A percentile compares a stretch with the other conserved stretches of the same genome.
Conservation (phyloP, 805 yeast genomes). For the Yarrowia yakushimensis region DNA sequence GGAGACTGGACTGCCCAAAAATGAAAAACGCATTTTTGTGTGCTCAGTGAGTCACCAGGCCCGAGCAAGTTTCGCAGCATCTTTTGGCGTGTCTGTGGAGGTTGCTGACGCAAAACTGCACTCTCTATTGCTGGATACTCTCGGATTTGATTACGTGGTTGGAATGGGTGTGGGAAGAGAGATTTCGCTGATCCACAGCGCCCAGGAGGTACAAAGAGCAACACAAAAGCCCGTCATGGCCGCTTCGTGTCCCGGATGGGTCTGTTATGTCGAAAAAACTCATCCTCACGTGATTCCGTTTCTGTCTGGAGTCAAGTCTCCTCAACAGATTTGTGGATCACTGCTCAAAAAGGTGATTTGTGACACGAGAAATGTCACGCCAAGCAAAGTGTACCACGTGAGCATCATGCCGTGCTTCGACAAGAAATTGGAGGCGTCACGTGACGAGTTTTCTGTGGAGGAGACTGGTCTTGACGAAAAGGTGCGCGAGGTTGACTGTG, state of each 20-base stretch:
- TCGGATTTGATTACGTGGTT: conserved; percentile 71
- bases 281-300: conserved; percentile 77
- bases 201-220: conserved; percentile 41
- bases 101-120: conserved; percentile 60
- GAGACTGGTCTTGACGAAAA: conserved; percentile 27
- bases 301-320: conserved; percentile 73
- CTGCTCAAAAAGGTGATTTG: conserved; percentile 55
- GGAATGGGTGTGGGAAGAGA: conserved; percentile 83
- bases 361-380: conserved; percentile 36
- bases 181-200: conserved; percentile 52
- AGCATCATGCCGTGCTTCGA: conserved; percentile 97
- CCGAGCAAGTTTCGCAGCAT: conserved; percentile 74
- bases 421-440: conserved; percentile 89
- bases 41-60: conserved; percentile 84
- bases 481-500: conserved; percentile 82
- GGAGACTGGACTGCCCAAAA: background rate
- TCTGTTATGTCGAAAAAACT: conserved; percentile 90
- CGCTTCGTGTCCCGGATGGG: conserved; percentile 94
- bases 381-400: conserved; percentile 61
- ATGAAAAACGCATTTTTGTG: conserved; percentile 46
- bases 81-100: conserved; percentile 51
- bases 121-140: conserved; percentile 52
- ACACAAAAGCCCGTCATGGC: conserved; percentile 53
- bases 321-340: conserved; percentile 90
- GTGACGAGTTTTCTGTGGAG: conserved; percentile 54